Evolutionary conservation across 208 protist species (phyloP), one percentile per base, ranked within the genome.

Genomic region (Wallacemonas rigidus): DNA sequence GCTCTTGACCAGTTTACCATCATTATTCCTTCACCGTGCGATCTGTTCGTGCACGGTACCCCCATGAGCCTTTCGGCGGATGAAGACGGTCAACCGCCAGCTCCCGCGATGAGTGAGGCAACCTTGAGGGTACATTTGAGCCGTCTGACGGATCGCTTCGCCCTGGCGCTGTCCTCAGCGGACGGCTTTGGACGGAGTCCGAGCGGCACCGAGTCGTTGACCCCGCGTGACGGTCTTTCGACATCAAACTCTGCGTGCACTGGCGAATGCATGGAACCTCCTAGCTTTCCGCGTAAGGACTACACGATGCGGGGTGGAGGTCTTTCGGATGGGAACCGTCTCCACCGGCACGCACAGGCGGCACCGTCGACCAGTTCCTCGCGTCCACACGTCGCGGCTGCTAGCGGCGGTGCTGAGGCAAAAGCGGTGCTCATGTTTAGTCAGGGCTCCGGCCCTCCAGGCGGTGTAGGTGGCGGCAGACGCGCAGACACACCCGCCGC

Each of bases 71-170:
- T 43, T 26, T 62, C 56, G 9, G 56, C 38, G 9, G 0, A 6
- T 26, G 36, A 41, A 43, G 56, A 26, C 26, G 26, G 1, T 15
- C 38, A n/a, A 62, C 17, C 56, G 56, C 8, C n/a, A 15, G 14
- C 56, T 4, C 3, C 6, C 56, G 35, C 15, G 12, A 5, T 65
- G 40, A 17, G 50, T n/a, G 43, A 65, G 4, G 60, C 38, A 3
- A 41, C 44, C 7, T 48, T 69, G 12, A 11, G 48, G n/a, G 60
- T 51, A 35, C 41, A 65, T 3, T 65, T 65, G 41, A 65, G 60
- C 15, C 60, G 60, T 4, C 60, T 65, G n/a, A 65, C 60, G 41
- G 60, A 65, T 17, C 60, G 60, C 60, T 53, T 65, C 36, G 54
- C 53, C 50, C 36, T 62, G 40, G 38, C 65, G 38, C 65, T 56